phyloP scores from a whole-genome alignment of 176 grass and related monocot genomes.

The Chloris gayana region DNA sequence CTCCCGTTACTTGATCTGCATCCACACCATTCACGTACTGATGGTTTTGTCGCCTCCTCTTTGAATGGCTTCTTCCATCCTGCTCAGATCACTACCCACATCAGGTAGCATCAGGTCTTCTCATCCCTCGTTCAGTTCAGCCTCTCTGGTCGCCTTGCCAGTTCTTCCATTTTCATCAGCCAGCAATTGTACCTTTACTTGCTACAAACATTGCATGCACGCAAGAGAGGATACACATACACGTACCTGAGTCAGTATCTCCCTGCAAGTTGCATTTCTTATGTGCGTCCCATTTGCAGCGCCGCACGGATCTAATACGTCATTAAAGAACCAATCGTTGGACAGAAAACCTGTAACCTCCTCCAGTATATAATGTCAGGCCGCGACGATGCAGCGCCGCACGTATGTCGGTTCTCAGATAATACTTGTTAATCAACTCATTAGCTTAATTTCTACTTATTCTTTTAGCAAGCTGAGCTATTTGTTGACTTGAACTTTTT shows the following conservation, averaged over 20 bases:
- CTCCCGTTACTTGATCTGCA: too few relatives aligned
- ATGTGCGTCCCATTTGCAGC: not conserved
- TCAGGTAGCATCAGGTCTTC: too few relatives aligned
- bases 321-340: constrained; percentile 2
- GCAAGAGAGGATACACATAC: too few relatives aligned
- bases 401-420: not conserved
- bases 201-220: not conserved
- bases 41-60: too few relatives aligned
- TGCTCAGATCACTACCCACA: too few relatives aligned
- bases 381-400: constrained; percentile 9
- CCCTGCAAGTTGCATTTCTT: constrained; percentile 15
- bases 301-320: constrained; percentile 12
- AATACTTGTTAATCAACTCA: not conserved
- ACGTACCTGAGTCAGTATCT: too few relatives aligned
- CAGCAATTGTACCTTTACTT: too few relatives aligned
- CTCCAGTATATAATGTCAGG: not conserved
- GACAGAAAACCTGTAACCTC: not conserved
- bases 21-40: too few relatives aligned
- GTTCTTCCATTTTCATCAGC: too few relatives aligned
- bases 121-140: too few relatives aligned
- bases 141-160: too few relatives aligned
- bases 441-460: not conserved
- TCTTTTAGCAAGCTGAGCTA: constrained; percentile 23
- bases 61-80: too few relatives aligned
- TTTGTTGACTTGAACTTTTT: constrained; percentile 33